These are phyloP conservation scores for Dactylellina haptotyla DNA, from an alignment of 2,329 filamentous ascomycete species.

Conservation along the genomic window DNA sequence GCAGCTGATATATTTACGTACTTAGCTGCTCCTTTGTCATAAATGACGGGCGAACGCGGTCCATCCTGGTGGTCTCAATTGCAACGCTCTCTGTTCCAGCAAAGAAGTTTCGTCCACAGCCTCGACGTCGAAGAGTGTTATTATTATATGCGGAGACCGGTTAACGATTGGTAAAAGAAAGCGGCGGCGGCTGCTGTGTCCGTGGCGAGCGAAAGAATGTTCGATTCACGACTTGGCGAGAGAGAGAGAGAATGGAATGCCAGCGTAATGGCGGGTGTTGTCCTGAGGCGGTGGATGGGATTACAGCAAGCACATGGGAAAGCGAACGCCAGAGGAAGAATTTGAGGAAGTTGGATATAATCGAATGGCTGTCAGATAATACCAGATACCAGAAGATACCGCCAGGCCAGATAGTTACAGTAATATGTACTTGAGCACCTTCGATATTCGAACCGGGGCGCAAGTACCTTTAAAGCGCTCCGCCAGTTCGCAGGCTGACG, in stretches of 20 bases:
- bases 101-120: neutral
- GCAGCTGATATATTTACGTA: slow-evolving; percentile 42
- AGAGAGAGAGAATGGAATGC: slow-evolving; percentile 32
- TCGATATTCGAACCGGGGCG: slow-evolving; percentile 19
- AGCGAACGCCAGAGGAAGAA: slow-evolving; percentile 36
- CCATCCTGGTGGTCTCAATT: slow-evolving; percentile 18
- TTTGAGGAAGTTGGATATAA: slow-evolving; percentile 12
- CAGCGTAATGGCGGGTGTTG: slow-evolving; percentile 23
- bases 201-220: slow-evolving; percentile 31
- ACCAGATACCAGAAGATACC: slow-evolving; percentile 9
- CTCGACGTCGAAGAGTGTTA: slow-evolving; percentile 14
- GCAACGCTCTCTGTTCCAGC: no score
- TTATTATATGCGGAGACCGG: slow-evolving; percentile 17
- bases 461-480: slow-evolving; percentile 32
- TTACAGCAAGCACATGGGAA: slow-evolving; percentile 5
- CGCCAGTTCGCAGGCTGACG: slow-evolving; percentile 2
- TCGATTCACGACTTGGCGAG: slow-evolving; percentile 4
- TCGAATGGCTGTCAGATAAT: slow-evolving; percentile 26
- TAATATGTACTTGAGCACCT: slow-evolving; percentile 8
- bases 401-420: neutral
- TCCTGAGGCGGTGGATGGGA: no score
- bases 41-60: slow-evolving; percentile 55
- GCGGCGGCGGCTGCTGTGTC: slow-evolving; percentile 16
- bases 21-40: slow-evolving; percentile 59
- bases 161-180: slow-evolving; percentile 15